Evolutionary conservation across 768 basidiomycete species (phyloP).

Genomic region (Candolleomyces aberdarensis): DNA sequence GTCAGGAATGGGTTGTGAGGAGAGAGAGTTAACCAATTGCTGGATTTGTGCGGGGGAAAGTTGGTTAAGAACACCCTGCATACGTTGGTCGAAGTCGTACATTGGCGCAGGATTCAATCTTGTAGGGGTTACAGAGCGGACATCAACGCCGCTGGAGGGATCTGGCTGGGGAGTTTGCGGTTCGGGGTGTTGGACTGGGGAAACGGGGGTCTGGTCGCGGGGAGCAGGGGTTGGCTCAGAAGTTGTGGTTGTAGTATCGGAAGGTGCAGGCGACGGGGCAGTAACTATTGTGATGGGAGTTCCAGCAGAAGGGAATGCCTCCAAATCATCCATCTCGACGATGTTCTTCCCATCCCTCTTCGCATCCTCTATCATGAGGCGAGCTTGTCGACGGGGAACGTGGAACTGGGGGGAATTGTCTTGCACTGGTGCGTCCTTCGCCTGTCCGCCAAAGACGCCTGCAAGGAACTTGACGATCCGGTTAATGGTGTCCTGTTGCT

Average conservation of each 20-base stretch:
- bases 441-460: slow-evolving; percentile 73
- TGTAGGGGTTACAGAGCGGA: slow-evolving; percentile 19
- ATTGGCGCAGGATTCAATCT: slow-evolving; percentile 15
- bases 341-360: slow-evolving; percentile 35
- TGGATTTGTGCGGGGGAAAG: slow-evolving; percentile 58
- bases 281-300: slow-evolving; percentile 37
- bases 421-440: slow-evolving; percentile 24
- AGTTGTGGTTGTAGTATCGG: slow-evolving; percentile 24
- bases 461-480: slow-evolving; percentile 93
- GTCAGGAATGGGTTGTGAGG: slow-evolving; percentile 30
- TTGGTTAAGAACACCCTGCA: slow-evolving; percentile 51
- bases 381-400: slow-evolving; percentile 45
- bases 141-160: slow-evolving; percentile 15
- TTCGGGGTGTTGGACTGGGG: slow-evolving; percentile 5
- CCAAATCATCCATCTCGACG: slow-evolving; percentile 21
- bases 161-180: neutral
- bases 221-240: neutral
- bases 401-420: slow-evolving; percentile 33
- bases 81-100: slow-evolving; percentile 39
- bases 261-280: slow-evolving; percentile 27
- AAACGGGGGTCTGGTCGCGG: slow-evolving; percentile 2
- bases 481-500: slow-evolving; percentile 95
- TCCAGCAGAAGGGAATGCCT: slow-evolving; percentile 30
- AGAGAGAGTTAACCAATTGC: slow-evolving; percentile 48
- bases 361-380: slow-evolving; percentile 68